phyloP scores from a whole-genome alignment of 164 flowering plant species.

The Annona cherimola region DNA sequence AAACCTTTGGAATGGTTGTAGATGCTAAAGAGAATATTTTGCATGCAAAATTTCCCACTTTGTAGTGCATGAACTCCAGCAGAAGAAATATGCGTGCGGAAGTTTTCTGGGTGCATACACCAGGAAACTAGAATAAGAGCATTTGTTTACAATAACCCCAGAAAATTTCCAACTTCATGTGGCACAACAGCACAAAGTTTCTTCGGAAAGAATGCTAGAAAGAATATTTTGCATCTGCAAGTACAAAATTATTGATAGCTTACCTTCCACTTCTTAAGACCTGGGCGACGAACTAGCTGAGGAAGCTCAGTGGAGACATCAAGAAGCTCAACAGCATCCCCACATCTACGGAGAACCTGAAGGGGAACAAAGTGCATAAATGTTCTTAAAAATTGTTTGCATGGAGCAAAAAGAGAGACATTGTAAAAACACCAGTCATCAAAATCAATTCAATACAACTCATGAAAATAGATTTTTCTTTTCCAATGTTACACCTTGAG shows the following conservation, averaged over 20 bases:
- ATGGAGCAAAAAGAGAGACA: slow-evolving; percentile 2
- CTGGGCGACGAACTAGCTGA: slow-evolving; percentile 77
- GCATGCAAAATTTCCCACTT: no score
- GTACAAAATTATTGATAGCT: slow-evolving; percentile 8
- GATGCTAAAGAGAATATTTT: background rate
- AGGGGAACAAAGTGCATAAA: background rate
- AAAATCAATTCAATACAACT: background rate
- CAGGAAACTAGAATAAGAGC: no score
- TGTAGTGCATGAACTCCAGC: no score
- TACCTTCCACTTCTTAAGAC: slow-evolving; percentile 92
- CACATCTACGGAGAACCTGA: slow-evolving; percentile 77
- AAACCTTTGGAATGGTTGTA: background rate
- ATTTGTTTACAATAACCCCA: no score
- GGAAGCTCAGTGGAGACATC: slow-evolving; percentile 88
- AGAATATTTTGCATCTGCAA: background rate
- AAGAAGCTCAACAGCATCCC: slow-evolving; percentile 77
- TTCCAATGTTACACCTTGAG: no score
- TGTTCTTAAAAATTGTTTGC: no score
- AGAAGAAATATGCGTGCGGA: no score
- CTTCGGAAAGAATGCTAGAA: slow-evolving; percentile 51
- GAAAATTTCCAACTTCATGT: background rate
- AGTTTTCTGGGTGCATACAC: background rate
- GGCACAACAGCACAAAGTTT: slow-evolving; percentile 20
- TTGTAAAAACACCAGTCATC: background rate
- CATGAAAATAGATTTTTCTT: no score